These are phyloP conservation scores for Daldinia bambusicola DNA, from an alignment of 495 filamentous ascomycete species.

Conservation along the genomic window DNA sequence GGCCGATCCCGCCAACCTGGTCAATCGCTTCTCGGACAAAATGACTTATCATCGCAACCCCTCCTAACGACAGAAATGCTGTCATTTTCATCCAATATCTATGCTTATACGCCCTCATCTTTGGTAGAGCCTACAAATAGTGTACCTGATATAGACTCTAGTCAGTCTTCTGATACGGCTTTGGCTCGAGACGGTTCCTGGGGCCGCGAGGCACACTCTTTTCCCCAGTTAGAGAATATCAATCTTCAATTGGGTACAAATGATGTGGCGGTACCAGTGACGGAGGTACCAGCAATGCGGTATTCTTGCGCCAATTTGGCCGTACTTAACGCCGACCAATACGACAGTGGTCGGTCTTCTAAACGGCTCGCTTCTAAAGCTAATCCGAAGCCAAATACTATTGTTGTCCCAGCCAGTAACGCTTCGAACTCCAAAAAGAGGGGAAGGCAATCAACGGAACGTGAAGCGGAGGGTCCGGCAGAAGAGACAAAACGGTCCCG, in stretches of 20 bases:
- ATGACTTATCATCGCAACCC: constrained; percentile 20
- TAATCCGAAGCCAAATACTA: constrained; percentile 27
- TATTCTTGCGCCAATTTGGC: constrained; percentile 52
- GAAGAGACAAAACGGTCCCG: constrained; percentile 64
- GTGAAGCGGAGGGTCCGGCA: constrained; percentile 42
- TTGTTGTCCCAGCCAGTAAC: constrained; percentile 10
- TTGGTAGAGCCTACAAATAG: constrained; percentile 9
- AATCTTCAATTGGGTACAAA: constrained; percentile 21
- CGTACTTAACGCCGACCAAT: constrained; percentile 62
- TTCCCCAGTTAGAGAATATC: constrained; percentile 12
- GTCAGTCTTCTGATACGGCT: constrained; percentile 12
- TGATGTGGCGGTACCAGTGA: constrained; percentile 11
- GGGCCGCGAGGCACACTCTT: constrained; percentile 21
- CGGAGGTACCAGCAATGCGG: constrained; percentile 47
- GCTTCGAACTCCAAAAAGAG: constrained; percentile 38
- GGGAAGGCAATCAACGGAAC: constrained; percentile 42
- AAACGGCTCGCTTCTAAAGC: constrained; percentile 20
- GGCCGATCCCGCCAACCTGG: constrained; percentile 7
- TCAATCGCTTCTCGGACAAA: constrained; percentile 3
- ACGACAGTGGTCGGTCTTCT: constrained; percentile 50
- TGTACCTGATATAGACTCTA: constrained; percentile 5
- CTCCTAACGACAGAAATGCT: constrained; percentile 23
- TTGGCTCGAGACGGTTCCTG: constrained; percentile 22
- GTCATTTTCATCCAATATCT: constrained; percentile 18
- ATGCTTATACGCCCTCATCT: constrained; percentile 12